A percentile compares a stretch with the other conserved stretches of the same genome.
Conservation (phyloP, 345 rosid species). For the Lumnitzera littorea region DNA sequence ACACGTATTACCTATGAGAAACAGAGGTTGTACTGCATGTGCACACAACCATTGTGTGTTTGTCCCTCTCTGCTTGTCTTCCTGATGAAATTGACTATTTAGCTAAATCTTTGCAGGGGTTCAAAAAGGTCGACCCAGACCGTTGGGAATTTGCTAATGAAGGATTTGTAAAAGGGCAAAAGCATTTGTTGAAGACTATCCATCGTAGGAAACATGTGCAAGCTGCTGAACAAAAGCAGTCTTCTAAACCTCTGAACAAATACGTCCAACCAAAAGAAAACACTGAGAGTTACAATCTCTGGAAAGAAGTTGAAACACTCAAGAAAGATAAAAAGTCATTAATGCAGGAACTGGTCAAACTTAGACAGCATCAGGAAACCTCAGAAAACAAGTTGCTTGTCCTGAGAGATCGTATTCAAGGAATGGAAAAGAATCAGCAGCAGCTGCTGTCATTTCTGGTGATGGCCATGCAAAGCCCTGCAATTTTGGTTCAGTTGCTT, state of each 20-base stretch:
- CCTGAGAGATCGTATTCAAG: constrained; percentile 64
- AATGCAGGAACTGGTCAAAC: constrained; percentile 63
- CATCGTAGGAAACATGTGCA: constrained; percentile 62
- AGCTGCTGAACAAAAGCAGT: constrained; percentile 36
- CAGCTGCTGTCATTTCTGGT: constrained; percentile 92
- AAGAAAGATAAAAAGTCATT: constrained; percentile 60
- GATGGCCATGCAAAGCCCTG: constrained; percentile 86
- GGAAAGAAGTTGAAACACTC: constrained; percentile 75
- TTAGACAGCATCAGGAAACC: constrained; percentile 63
- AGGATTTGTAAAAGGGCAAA: constrained; percentile 66
- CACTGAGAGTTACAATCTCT: constrained; percentile 30
- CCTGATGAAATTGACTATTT: no score
- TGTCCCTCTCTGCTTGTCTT: no score
- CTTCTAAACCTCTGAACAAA: constrained; percentile 20
- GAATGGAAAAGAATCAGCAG: constrained; percentile 90
- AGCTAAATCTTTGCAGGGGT: constrained; percentile 52
- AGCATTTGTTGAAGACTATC: constrained; percentile 60
- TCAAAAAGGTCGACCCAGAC: constrained; percentile 76
- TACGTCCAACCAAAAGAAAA: constrained; percentile 23
- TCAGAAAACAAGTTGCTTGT: constrained; percentile 54
- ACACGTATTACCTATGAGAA: no score
- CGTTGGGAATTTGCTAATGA: constrained; percentile 88
- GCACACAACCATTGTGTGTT: no score
- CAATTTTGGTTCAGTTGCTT: constrained; percentile 69
- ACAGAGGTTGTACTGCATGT: no score